These are phyloP conservation scores for Naganishia liquefaciens DNA, from an alignment of 1,284 basidiomycete genomes.

Conservation along the genomic window DNA sequence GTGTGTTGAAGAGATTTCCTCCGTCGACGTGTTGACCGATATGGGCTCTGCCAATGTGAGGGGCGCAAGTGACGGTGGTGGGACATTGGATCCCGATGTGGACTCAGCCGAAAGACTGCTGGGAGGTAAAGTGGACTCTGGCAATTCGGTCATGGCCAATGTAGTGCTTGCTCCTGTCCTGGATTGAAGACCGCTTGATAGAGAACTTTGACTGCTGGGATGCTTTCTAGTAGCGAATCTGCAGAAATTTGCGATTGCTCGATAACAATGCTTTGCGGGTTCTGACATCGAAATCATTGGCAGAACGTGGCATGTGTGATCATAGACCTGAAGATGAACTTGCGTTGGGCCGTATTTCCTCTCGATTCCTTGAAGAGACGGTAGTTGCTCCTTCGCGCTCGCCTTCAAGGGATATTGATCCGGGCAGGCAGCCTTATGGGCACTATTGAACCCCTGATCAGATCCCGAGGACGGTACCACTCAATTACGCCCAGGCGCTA, in stretches of 20 bases:
- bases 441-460: slow-evolving; percentile 59
- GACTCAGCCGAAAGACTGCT: not conserved
- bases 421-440: slow-evolving; percentile 89
- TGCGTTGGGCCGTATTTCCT: slow-evolving; percentile 67
- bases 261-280: slow-evolving; percentile 34
- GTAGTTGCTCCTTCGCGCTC: slow-evolving; percentile 64
- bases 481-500: slow-evolving; percentile 34
- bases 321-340: slow-evolving; percentile 80
- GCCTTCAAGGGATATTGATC: slow-evolving; percentile 68
- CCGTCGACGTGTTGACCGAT: not conserved
- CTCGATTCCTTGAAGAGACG: slow-evolving; percentile 67
- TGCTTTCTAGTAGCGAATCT: slow-evolving; percentile 20
- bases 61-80: slow-evolving; percentile 13
- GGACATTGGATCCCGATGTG: not conserved
- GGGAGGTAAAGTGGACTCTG: not conserved
- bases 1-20: not conserved
- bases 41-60: slow-evolving; percentile 15
- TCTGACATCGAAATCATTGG: slow-evolving; percentile 72
- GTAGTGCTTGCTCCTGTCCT: not conserved
- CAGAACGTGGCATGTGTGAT: slow-evolving; percentile 60
- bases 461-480: not conserved
- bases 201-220: slow-evolving; percentile 5
- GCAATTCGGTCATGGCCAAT: slow-evolving; percentile 18
- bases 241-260: slow-evolving; percentile 34
- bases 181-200: not conserved